phyloP scores from a whole-genome alignment of 306 rosid genomes.

The Malus sieversii region DNA sequence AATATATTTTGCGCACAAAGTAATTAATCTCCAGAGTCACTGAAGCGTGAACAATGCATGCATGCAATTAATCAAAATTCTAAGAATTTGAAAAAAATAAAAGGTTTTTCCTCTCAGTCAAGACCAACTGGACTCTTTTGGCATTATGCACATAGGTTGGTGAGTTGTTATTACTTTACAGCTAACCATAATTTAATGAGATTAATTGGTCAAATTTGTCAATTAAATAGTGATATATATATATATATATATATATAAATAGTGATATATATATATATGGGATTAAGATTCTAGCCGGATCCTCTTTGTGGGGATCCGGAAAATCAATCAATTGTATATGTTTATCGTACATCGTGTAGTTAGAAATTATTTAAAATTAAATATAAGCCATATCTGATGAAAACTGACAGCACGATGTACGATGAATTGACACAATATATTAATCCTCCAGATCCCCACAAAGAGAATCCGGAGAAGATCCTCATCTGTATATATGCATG shows the following conservation, averaged over 20 bases:
- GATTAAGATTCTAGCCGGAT: too few species aligned
- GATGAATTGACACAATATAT: too few species aligned
- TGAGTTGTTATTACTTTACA: neutral
- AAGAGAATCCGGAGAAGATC: too few species aligned
- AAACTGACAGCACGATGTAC: too few species aligned
- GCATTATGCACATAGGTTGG: neutral
- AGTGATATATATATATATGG: neutral
- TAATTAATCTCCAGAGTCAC: neutral
- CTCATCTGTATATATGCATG: neutral
- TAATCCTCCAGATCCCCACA: too few species aligned
- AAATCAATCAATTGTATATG: too few species aligned
- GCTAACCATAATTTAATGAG: neutral
- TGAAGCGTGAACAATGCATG: neutral
- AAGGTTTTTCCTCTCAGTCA: neutral
- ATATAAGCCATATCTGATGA: too few species aligned
- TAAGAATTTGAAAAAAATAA: too few species aligned
- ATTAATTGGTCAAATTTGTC: neutral
- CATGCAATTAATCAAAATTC: neutral
- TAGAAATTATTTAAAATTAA: too few species aligned
- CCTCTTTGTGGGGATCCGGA: fast-evolving
- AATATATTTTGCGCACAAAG: neutral
- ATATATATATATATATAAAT: neutral
- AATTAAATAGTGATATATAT: neutral
- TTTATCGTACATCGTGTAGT: too few species aligned
- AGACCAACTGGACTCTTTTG: neutral